Conservation (phyloP, 192 early-diverging fungal species). For the Linnemannia schmuckeri region DNA sequence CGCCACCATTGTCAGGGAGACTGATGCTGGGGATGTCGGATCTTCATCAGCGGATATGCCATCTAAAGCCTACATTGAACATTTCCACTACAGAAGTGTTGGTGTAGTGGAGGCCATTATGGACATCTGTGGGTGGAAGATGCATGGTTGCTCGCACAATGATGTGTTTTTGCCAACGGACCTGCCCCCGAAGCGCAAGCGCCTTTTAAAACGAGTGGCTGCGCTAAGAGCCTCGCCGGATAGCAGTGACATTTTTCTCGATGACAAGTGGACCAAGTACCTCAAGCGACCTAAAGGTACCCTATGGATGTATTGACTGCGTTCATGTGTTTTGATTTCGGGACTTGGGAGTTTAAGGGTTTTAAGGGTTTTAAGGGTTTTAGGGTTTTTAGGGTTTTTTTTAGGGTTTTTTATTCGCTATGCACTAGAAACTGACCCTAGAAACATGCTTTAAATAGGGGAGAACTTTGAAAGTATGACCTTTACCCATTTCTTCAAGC, state of each 20-base stretch:
- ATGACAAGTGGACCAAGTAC: conserved; percentile 26
- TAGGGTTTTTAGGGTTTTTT: too few species aligned
- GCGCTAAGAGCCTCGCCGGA: neutral
- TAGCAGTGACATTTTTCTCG: conserved; percentile 19
- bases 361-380: too few species aligned
- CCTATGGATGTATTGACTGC: too few species aligned
- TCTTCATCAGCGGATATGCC: conserved; percentile 3
- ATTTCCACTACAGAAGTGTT: conserved; percentile 48
- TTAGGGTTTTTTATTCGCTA: too few species aligned
- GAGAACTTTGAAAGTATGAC: conserved; percentile 27
- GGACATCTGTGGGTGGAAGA: conserved; percentile 42
- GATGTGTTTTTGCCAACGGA: conserved; percentile 20
- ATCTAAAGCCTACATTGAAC: conserved; percentile 17
- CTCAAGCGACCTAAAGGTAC: conserved; percentile 10
- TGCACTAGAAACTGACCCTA: neutral
- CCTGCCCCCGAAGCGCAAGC: conserved; percentile 8
- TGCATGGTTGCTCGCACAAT: conserved; percentile 21
- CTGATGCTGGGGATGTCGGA: too few species aligned
- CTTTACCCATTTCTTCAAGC: conserved; percentile 10
- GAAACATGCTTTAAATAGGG: neutral
- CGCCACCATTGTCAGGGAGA: conserved; percentile 4
- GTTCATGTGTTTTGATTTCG: too few species aligned
- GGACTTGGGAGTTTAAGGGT: too few species aligned
- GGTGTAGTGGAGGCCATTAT: conserved; percentile 36
- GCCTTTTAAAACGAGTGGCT: conserved; percentile 5